Percentiles rank a stretch among this genome's conserved stretches.
Evolutionary conservation across 441 rosid genomes (phyloP).

Genomic region (Eruca vesicaria): DNA sequence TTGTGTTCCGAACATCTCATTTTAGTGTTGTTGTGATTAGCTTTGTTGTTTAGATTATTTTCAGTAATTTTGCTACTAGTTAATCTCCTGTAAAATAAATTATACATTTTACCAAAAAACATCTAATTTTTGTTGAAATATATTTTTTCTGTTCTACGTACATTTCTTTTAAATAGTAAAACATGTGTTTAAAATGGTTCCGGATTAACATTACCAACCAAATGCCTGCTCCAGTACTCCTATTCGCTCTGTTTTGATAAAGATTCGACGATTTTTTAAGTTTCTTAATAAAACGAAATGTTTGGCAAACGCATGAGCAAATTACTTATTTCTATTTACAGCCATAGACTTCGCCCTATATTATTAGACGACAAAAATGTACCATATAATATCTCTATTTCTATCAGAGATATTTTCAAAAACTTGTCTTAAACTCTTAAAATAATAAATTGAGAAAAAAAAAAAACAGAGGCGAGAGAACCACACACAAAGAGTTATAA

Average conservation of each 20-base stretch:
- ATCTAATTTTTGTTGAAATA: too few species aligned
- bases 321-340: background rate
- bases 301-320: background rate
- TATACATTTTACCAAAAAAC: too few species aligned
- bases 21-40: too few species aligned
- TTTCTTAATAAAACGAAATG: conserved; percentile 1
- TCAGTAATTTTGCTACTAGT: too few species aligned
- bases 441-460: background rate
- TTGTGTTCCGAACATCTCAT: background rate
- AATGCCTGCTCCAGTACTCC: background rate
- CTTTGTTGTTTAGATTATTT: too few species aligned
- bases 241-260: background rate
- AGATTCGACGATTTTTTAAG: background rate
- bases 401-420: background rate
- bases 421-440: background rate
- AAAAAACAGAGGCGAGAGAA: conserved; percentile 6
- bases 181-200: background rate
- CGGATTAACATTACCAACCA: background rate
- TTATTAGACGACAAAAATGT: background rate
- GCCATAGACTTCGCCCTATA: background rate
- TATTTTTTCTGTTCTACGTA: background rate
- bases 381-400: background rate
- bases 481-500: background rate
- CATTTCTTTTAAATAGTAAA: background rate
- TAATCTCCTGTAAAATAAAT: too few species aligned